These are phyloP conservation scores for Podospora sp. DNA, from an alignment of 495 filamentous ascomycete genomes.

Conservation along the genomic window DNA sequence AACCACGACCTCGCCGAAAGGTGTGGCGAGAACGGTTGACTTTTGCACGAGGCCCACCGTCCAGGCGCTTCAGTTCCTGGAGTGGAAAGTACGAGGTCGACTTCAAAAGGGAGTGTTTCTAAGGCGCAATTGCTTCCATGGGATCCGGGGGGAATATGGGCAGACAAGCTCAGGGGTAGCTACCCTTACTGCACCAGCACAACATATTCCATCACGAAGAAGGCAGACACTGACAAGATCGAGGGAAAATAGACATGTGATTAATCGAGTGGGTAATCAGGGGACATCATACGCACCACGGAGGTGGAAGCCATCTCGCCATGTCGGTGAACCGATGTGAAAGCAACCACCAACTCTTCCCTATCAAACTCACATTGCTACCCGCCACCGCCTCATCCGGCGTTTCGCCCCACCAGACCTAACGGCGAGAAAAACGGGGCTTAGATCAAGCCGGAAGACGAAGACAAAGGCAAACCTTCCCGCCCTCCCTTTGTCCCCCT, in stretches of 20 bases:
- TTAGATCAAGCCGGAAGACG: not conserved
- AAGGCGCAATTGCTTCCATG: no score
- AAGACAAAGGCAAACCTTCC: not conserved
- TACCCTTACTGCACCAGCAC: not conserved
- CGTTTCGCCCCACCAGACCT: no score
- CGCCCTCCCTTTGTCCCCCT: not conserved
- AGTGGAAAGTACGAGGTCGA: no score
- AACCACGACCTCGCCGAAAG: no score
- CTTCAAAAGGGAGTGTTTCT: no score
- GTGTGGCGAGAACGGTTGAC: no score
- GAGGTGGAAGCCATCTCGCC: not conserved
- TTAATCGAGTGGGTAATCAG: not conserved
- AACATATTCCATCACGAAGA: not conserved
- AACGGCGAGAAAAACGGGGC: not conserved
- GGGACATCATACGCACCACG: not conserved
- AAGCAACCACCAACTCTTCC: not conserved
- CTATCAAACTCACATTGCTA: not conserved
- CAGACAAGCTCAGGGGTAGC: no score
- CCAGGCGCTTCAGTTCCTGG: no score
- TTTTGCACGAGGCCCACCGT: no score
- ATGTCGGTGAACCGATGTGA: slow-evolving; percentile 1
- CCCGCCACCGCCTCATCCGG: not conserved
- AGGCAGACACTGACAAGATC: not conserved
- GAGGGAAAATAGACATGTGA: not conserved
- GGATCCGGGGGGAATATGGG: no score